Evolutionary conservation across 23 red algal species (phyloP), one percentile per base, ranked within the genome.

Genomic region (Chondrus crispus): DNA sequence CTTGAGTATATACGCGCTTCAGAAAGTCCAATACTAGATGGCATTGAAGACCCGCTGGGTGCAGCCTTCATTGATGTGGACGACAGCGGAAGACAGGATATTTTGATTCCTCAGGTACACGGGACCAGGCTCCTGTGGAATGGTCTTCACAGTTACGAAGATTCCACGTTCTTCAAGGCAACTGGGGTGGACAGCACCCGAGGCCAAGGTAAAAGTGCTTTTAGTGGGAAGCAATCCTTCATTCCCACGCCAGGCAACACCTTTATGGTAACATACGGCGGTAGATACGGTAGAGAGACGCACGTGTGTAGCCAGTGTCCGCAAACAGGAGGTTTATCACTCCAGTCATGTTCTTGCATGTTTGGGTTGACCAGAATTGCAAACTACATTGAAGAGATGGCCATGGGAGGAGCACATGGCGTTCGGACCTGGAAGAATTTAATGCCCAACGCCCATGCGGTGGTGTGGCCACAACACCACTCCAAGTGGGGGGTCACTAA

Each of bases 311-410:
- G 87, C 62, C 97, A 99, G 54, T 99, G 97, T 69, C 91, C 97
- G 14, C 90, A 99, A 77, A 93, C 94, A 39, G 81, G 74, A 19
- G 37, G 41, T 39, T 62, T 94, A 8, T 62, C 91, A 11, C 33
- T 99, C 38, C 91, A 95, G 69, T 4, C 88, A 29, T 99, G 97
- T 66, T 79, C 93, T 18, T 99, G 97, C 63, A 38, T 96, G 49
- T 95, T 94, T 83, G 97, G 97, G 62, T 81, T 99, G 13, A 95
- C 83, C 39, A 39, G 80, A 24, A 96, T 99, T 38, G 82, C 92
- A 49, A 99, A 99, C 88, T 99, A 99, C 77, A 89, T 99, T 38
- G 87, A 93, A 36, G 93, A 99, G 47, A 80, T 96, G 74, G 93
- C 91, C 35, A 68, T 96, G 33, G 97, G 97, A 40, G 93, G 94